Conservation (phyloP, 1,284 basidiomycete species). For the Athelia psychrophila region DNA sequence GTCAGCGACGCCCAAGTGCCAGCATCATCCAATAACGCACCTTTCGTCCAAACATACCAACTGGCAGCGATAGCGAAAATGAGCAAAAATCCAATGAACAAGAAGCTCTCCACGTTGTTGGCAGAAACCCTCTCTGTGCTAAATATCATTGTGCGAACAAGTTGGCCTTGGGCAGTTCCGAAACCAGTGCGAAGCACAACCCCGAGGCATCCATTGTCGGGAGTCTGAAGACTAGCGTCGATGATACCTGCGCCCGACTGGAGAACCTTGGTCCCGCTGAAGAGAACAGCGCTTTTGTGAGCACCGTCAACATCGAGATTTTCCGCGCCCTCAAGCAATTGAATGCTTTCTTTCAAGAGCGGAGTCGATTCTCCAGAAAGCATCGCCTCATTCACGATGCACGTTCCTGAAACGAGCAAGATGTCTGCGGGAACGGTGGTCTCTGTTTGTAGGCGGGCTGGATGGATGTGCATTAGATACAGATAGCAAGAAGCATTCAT, state of each 20-base stretch:
- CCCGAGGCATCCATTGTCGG: constrained; percentile 88
- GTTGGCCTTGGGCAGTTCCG: constrained; percentile 92
- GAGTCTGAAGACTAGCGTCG: constrained; percentile 55
- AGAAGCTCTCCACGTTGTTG: constrained; percentile 90
- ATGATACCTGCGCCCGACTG: constrained; percentile 66
- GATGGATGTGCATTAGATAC: constrained; percentile 1
- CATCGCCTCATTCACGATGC: constrained; percentile 98
- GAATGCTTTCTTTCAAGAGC: constrained; percentile 89
- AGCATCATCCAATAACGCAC: constrained; percentile 40
- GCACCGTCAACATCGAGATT: constrained; percentile 78
- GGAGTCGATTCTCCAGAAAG: constrained; percentile 95
- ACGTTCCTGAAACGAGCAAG: constrained; percentile 83
- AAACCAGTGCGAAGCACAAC: constrained; percentile 94
- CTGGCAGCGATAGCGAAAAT: constrained; percentile 95
- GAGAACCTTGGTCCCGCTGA: constrained; percentile 92
- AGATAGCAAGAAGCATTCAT: neutral
- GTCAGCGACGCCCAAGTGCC: too few relatives aligned
- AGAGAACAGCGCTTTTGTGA: constrained; percentile 88
- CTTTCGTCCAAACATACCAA: constrained; percentile 96
- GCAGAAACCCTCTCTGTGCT: constrained; percentile 93
- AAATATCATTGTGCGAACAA: constrained; percentile 97
- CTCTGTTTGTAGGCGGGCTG: constrained; percentile 76
- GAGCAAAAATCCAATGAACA: constrained; percentile 94
- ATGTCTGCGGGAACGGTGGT: constrained; percentile 91
- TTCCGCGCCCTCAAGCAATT: constrained; percentile 76